Evolutionary conservation across 352 stramenopile genomes (phyloP), one percentile per base, ranked within the genome.

Genomic region (Blastocystis sp.): DNA sequence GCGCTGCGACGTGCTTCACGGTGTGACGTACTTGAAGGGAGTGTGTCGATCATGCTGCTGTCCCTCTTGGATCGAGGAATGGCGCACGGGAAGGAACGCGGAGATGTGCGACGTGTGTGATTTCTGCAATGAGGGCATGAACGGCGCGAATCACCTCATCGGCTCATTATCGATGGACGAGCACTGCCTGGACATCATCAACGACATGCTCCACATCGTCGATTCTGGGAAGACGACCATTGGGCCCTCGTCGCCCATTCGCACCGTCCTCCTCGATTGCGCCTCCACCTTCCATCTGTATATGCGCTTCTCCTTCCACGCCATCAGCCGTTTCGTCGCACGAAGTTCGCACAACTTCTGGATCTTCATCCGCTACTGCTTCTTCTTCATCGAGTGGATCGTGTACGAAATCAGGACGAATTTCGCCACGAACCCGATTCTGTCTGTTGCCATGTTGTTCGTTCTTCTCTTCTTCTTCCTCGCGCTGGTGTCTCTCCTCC

Each of bases 221-320:
- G 16, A 51, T 9, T 19, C 37, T 1, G 50, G 50, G 16, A 31
- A 62, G 13, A n/a, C 71, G 29, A 19, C 31, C 35, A 4, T n/a
- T 10, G 29, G 9, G 13, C 6, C 9, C 6, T 67, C 41, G 31
- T 3, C 33, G 10, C 60, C 74, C 3, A 24, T 63, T 29, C 13
- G 13, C 24, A 39, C 65, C n/a, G 55, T 85, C 6, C 33, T 85
- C 24, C 21, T 24, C 4, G 74, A 85, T 16, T 85, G 74, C 37
- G 26, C 4, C 55, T 50, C 74, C 26, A 67, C 74, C 16, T 85
- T 85, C 61, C 21, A 50, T 19, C 60, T 85, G 3, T 85, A 85
- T 6, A 19, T 85, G 26, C 74, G 61, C 33, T 85, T 85, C 74
- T 67, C 12, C 60, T n/a, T 69, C 21, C 74, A 85, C 37, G 16